phyloP scores from a whole-genome alignment of 257 asterid genomes.

The Misopates orontium region DNA sequence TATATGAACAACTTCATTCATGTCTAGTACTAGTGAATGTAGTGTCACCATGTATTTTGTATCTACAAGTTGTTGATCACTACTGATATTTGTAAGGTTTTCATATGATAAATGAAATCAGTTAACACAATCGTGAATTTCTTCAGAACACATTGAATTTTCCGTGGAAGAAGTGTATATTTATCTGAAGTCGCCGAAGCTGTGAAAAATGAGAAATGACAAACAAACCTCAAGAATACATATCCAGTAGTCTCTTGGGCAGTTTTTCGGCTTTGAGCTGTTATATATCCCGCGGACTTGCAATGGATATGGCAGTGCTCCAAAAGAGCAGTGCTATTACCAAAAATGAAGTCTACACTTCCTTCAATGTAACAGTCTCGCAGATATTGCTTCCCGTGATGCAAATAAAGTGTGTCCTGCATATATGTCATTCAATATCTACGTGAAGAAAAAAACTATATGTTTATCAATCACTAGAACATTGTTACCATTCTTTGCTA shows the following conservation, averaged over 20 bases:
- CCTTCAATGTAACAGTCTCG: constrained; percentile 96
- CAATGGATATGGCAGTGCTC: constrained; percentile 98
- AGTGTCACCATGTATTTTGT: too few species aligned
- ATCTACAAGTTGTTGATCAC: too few species aligned
- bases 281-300: constrained; percentile 76
- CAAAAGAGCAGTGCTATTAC: constrained; percentile 93
- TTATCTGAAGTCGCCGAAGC: too few species aligned
- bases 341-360: constrained; percentile 94
- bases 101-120: too few species aligned
- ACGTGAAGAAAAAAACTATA: constrained; percentile 2
- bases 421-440: constrained; percentile 21
- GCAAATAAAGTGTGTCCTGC: constrained; percentile 94
- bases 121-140: too few species aligned
- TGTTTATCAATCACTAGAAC: background rate
- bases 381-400: constrained; percentile 83
- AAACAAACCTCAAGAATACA: constrained; percentile 72
- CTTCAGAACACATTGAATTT: too few species aligned
- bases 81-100: too few species aligned
- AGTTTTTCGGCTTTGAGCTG: constrained; percentile 95
- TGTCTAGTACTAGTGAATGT: too few species aligned
- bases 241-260: constrained; percentile 96
- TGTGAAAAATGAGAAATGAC: background rate
- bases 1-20: too few species aligned
- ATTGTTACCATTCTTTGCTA: background rate
- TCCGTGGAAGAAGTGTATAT: too few species aligned